Conservation (phyloP, 2,329 filamentous ascomycete genomes). For the Anthostomella pinea region DNA sequence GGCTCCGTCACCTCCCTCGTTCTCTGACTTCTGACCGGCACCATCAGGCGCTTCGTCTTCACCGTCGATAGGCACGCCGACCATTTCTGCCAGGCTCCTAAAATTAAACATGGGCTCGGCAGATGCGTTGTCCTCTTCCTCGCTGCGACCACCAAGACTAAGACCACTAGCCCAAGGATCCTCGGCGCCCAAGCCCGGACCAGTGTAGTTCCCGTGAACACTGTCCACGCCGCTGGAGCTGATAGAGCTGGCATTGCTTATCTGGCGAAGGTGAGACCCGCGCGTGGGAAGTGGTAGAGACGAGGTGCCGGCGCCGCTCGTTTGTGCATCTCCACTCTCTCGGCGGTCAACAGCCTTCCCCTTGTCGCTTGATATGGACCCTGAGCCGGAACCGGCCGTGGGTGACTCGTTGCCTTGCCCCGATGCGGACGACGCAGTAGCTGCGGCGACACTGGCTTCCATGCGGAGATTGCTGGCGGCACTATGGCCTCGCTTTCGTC, state of each 20-base stretch:
- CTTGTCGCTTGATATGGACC: constrained; percentile 49
- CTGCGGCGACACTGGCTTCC: constrained; percentile 50
- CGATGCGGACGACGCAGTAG: constrained; percentile 35
- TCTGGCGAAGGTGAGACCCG: constrained; percentile 73
- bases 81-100: constrained; percentile 78
- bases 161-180: constrained; percentile 54
- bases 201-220: constrained; percentile 49
- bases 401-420: constrained; percentile 26
- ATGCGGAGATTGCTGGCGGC: constrained; percentile 57
- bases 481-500: constrained; percentile 59
- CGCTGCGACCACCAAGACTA: constrained; percentile 46
- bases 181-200: constrained; percentile 37
- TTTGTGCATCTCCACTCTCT: constrained; percentile 16
- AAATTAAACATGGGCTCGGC: constrained; percentile 90
- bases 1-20: constrained; percentile 26
- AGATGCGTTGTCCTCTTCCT: constrained; percentile 49
- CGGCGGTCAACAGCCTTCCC: constrained; percentile 68
- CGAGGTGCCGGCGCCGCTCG: constrained; percentile 34
- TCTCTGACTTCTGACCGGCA: constrained; percentile 28
- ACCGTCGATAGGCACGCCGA: constrained; percentile 61
- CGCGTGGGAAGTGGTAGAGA: constrained; percentile 42
- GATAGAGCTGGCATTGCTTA: constrained; percentile 83
- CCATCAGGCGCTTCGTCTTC: constrained; percentile 20
- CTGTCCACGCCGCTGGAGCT: constrained; percentile 75
- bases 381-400: constrained; percentile 24